Conservation (phyloP, 768 basidiomycete genomes). For the Neoboletus subvelutipes region DNA sequence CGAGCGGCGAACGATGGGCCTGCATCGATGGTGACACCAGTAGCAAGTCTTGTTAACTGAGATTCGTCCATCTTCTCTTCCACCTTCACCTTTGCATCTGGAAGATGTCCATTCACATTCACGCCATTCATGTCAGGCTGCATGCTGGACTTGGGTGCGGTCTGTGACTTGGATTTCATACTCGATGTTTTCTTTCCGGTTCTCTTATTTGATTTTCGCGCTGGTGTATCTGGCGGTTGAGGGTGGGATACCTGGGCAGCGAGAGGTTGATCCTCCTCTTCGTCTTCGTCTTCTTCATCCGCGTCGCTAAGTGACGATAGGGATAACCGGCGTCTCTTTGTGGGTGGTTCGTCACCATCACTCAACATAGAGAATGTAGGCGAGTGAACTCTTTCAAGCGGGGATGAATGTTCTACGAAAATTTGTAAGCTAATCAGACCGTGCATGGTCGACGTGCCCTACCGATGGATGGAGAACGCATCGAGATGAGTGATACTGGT, state of each 20-base stretch:
- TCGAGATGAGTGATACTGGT: conserved; percentile 50
- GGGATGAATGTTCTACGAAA: conserved; percentile 27
- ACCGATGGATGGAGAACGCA: conserved; percentile 56
- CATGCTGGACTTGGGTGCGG: conserved; percentile 47
- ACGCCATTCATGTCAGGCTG: conserved; percentile 35
- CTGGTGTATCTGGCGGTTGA: conserved; percentile 30
- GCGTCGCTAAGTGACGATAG: conserved; percentile 51
- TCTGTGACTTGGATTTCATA: conserved; percentile 60
- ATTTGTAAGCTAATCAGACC: conserved; percentile 1
- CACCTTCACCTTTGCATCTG: conserved; percentile 57
- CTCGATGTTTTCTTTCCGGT: conserved; percentile 57
- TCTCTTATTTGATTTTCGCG: conserved; percentile 38
- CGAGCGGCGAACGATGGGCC: conserved; percentile 44
- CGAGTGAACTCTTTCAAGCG: conserved; percentile 17
- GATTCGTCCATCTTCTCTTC: conserved; percentile 81
- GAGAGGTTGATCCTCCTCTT: conserved; percentile 58
- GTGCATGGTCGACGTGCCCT: conserved; percentile 15
- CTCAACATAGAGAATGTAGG: conserved; percentile 43
- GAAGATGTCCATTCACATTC: conserved; percentile 53
- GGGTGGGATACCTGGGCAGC: conserved; percentile 45
- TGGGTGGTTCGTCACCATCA: conserved; percentile 47
- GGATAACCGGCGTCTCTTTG: conserved; percentile 57
- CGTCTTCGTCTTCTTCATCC: conserved; percentile 47
- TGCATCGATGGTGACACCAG: conserved; percentile 77
- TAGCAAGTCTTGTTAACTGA: conserved; percentile 73